Evolutionary conservation across 768 basidiomycete genomes (phyloP).

Genomic region (Coprinopsis sp.): DNA sequence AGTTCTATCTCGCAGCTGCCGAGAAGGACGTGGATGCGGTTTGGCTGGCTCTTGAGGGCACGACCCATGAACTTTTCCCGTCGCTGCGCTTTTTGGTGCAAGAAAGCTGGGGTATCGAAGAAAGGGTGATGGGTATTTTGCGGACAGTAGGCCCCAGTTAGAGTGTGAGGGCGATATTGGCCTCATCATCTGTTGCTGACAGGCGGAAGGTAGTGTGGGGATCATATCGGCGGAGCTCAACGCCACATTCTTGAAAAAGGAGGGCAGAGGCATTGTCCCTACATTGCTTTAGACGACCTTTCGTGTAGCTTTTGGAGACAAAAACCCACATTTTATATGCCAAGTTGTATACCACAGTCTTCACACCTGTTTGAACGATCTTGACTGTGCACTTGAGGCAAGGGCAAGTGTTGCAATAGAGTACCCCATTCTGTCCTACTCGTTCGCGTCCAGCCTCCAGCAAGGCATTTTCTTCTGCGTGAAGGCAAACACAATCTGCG

Average conservation of each 20-base stretch:
- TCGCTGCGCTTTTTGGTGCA: constrained; percentile 48
- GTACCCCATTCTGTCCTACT: constrained; percentile 72
- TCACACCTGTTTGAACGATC: constrained; percentile 92
- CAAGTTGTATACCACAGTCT: constrained; percentile 89
- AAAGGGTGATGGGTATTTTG: constrained; percentile 37
- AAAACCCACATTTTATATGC: constrained; percentile 86
- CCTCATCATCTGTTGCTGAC: constrained; percentile 23
- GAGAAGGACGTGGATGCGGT: constrained; percentile 72
- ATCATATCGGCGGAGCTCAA: constrained; percentile 70
- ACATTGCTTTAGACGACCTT: constrained; percentile 5
- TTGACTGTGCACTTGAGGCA: constrained; percentile 96
- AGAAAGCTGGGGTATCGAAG: constrained; percentile 58
- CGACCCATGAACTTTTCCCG: constrained; percentile 37
- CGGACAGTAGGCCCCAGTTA: constrained; percentile 8
- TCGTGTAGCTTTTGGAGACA: not conserved
- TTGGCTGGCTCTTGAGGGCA: constrained; percentile 71
- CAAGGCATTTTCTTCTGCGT: constrained; percentile 97
- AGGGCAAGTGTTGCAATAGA: constrained; percentile 99
- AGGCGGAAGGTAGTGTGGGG: constrained; percentile 34
- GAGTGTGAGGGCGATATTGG: not conserved
- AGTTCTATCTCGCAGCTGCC: constrained; percentile 58
- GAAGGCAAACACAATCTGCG: constrained; percentile 87
- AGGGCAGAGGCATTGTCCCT: constrained; percentile 81
- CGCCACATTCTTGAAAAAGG: constrained; percentile 76
- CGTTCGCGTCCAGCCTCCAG: constrained; percentile 91